Conservation (phyloP, 192 early-diverging fungal genomes). For the Entomortierella chlamydospora region DNA sequence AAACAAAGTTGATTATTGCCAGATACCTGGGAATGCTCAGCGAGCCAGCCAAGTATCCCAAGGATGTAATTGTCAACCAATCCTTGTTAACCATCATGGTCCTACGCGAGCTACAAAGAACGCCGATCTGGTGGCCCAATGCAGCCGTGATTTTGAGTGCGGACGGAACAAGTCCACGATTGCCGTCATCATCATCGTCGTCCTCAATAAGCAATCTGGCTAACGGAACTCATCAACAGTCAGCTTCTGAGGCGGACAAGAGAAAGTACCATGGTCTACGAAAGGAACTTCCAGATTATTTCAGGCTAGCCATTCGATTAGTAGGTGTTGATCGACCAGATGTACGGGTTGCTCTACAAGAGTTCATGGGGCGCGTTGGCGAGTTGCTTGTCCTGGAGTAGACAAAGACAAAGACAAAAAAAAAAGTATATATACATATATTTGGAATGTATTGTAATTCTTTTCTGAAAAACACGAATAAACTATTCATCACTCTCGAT, state of each 20-base stretch:
- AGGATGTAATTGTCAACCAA: conserved; percentile 58
- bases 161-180: neutral
- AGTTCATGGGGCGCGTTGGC: conserved; percentile 58
- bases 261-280: conserved; percentile 52
- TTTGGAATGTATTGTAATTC: too few relatives aligned
- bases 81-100: conserved; percentile 59
- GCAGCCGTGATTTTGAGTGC: conserved; percentile 19
- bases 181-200: conserved; percentile 24
- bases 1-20: conserved; percentile 57
- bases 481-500: too few relatives aligned
- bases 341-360: conserved; percentile 56
- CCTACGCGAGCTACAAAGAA: conserved; percentile 54
- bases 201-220: conserved; percentile 2
- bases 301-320: conserved; percentile 51
- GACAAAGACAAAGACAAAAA: neutral
- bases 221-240: conserved; percentile 14
- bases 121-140: conserved; percentile 54
- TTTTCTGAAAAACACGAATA: too few relatives aligned
- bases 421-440: too few relatives aligned
- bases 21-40: conserved; percentile 54
- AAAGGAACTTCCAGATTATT: conserved; percentile 58
- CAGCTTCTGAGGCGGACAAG: conserved; percentile 32
- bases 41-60: conserved; percentile 54
- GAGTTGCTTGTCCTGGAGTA: conserved; percentile 46
- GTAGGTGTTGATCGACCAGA: conserved; percentile 57